Base-by-base conservation (phyloP, 179 eudicot species). In the Corrigiola litoralis region DNA sequence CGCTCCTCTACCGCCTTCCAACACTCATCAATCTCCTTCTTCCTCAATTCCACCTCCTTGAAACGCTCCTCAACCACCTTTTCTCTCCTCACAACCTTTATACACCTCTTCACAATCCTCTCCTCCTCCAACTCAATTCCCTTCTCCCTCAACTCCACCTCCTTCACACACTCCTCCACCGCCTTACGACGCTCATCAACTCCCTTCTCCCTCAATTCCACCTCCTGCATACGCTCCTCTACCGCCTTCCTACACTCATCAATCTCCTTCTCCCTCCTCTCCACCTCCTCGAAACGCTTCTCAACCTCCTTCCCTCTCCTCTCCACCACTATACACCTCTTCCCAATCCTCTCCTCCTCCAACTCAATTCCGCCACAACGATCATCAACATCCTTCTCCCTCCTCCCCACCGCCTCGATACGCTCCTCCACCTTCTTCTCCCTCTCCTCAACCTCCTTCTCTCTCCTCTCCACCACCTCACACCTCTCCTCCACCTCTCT, bases 401-500 rank as follows among this genome's bases (percentile, higher is more conserved):
- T 36, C n/a, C 24, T 2, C 9, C n/a, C 36, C 32, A 21, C 12
- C 1, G 48, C 10, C 45, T 4, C 17, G 0, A n/a, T n/a, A n/a
- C 63, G 63, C 63, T 24, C 18, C 38, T 14, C 17, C 36, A 54
- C 16, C 59, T 28, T 40, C 40, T 4, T 38, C 47, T 58, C 63
- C 9, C 63, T 40, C 49, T 3, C 17, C 18, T 59, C 49, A 32
- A 38, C 63, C 34, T 36, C 61, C 16, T 3, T 33, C 32, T 62
- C 67, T 2, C 23, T 33, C 56, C 16, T 31, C 20, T 47, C 32
- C 42, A 46, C 23, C 37, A 21, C 68, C 33, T 48, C 50, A 7
- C 34, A n/a, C 32, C 58, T 13, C 47, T 36, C 58, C 21, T 65
- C 54, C 29, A 65, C 58, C 40, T 61, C 37, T 11, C 41, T 55